These are phyloP conservation scores for Suillus clintonianus DNA, from an alignment of 768 basidiomycete species.

Conservation along the genomic window DNA sequence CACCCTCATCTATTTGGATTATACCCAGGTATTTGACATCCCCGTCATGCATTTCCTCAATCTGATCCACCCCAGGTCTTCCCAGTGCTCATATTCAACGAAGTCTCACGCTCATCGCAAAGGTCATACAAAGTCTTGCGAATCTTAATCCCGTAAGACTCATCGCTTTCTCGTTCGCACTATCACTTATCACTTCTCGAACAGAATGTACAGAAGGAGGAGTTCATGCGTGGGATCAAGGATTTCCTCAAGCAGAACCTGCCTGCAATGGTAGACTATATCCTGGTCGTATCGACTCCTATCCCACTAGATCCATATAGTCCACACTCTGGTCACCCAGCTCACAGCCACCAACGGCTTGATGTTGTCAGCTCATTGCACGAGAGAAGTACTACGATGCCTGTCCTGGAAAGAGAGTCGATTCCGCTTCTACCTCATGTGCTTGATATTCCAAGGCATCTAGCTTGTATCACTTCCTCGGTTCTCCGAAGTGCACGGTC, in stretches of 20 bases:
- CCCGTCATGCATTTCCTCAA: not conserved
- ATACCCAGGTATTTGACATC: conserved; percentile 54
- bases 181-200: conserved; percentile 6
- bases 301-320: conserved; percentile 23
- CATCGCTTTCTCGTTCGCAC: not conserved
- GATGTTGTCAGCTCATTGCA: conserved; percentile 56
- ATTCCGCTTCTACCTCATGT: conserved; percentile 73
- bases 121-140: conserved; percentile 87
- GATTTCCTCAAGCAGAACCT: conserved; percentile 67
- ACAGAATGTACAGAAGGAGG: conserved; percentile 71
- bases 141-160: conserved; percentile 73
- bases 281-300: conserved; percentile 68
- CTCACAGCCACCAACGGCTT: conserved; percentile 51
- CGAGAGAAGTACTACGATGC: conserved; percentile 56
- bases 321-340: conserved; percentile 25
- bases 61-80: conserved; percentile 50
- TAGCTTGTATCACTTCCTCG: conserved; percentile 74
- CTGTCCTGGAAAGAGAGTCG: conserved; percentile 64
- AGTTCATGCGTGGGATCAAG: conserved; percentile 79
- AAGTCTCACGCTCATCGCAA: conserved; percentile 82
- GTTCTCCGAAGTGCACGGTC: conserved; percentile 64
- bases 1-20: conserved; percentile 85
- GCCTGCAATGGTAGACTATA: conserved; percentile 79
- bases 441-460: conserved; percentile 76
- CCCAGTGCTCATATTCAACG: conserved; percentile 69